phyloP scores from a whole-genome alignment of 2,329 filamentous ascomycete genomes.

The Claviceps sp. region DNA sequence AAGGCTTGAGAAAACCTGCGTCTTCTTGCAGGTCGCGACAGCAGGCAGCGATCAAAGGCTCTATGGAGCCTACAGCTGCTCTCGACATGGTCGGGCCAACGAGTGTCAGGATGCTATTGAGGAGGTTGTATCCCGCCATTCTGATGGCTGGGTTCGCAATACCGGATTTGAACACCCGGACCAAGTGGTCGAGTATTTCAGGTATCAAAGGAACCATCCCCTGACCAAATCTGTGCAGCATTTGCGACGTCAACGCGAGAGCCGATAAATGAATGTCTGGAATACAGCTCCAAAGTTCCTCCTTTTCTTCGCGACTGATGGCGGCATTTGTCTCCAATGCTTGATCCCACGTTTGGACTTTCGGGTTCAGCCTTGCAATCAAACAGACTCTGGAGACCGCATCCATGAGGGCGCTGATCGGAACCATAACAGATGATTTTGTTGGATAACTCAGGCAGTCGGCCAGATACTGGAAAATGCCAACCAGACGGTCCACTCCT shows the following conservation, averaged over 20 bases:
- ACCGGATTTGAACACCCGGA: slow-evolving; percentile 54
- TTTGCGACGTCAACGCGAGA: slow-evolving; percentile 44
- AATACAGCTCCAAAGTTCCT: slow-evolving; percentile 60
- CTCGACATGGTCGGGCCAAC: slow-evolving; percentile 56
- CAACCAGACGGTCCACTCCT: slow-evolving; percentile 55
- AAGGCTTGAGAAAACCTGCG: slow-evolving; percentile 31
- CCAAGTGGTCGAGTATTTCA: slow-evolving; percentile 55
- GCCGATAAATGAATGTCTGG: slow-evolving; percentile 61
- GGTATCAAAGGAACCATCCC: slow-evolving; percentile 47
- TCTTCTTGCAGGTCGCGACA: slow-evolving; percentile 60
- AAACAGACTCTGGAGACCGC: slow-evolving; percentile 57
- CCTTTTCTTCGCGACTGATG: slow-evolving; percentile 67
- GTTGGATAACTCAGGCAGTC: slow-evolving; percentile 52
- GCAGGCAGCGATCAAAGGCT: slow-evolving; percentile 49
- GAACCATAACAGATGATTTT: slow-evolving; percentile 50
- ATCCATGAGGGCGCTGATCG: slow-evolving; percentile 55
- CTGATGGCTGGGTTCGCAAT: slow-evolving; percentile 43
- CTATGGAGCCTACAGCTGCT: slow-evolving; percentile 48
- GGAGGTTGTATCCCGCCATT: slow-evolving; percentile 43
- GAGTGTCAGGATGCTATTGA: slow-evolving; percentile 43
- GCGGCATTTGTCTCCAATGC: slow-evolving; percentile 55
- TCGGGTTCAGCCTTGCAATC: slow-evolving; percentile 40
- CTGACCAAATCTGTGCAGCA: slow-evolving; percentile 45
- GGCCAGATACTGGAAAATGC: slow-evolving; percentile 51
- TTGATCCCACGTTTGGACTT: slow-evolving; percentile 31